Evolutionary conservation across 1,139 yeast species (phyloP).

Genomic region (Scheffersomyces illinoinensis): DNA sequence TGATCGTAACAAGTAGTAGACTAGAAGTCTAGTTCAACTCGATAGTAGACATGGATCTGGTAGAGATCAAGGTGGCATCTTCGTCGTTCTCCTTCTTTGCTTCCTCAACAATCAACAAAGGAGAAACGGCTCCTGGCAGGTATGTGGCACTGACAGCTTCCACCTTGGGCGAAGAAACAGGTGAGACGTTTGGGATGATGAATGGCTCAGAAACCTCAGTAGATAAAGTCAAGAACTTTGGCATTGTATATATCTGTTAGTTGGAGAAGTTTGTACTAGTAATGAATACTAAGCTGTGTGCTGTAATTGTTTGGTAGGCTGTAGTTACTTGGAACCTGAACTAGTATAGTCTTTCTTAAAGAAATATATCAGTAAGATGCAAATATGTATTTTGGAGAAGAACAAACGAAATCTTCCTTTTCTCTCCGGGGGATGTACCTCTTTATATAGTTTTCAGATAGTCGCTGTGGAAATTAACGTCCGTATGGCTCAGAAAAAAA

Average conservation of each 20-base stretch:
- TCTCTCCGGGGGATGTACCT: background rate
- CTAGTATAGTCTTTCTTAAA: background rate
- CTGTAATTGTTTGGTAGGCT: background rate
- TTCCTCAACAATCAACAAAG: constrained; percentile 14
- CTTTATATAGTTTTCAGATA: background rate
- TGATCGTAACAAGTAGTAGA: background rate
- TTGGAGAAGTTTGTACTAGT: background rate
- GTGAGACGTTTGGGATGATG: constrained; percentile 63
- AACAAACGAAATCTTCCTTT: background rate
- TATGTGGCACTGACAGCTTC: constrained; percentile 13
- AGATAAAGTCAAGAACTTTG: constrained; percentile 50
- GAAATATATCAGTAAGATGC: background rate
- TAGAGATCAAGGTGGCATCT: background rate
- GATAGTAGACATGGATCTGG: constrained; percentile 27
- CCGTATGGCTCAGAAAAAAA: background rate
- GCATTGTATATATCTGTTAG: background rate
- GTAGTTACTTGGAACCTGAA: background rate
- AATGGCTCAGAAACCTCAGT: constrained; percentile 61
- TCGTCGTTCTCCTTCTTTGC: constrained; percentile 2
- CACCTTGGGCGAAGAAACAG: constrained; percentile 46
- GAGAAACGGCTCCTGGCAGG: constrained; percentile 7
- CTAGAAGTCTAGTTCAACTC: constrained; percentile 19
- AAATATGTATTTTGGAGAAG: background rate
- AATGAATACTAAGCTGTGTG: background rate
- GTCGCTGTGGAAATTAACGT: background rate